phyloP scores from a whole-genome alignment of 176 grass and related monocot genomes.

The Eleusine indica region DNA sequence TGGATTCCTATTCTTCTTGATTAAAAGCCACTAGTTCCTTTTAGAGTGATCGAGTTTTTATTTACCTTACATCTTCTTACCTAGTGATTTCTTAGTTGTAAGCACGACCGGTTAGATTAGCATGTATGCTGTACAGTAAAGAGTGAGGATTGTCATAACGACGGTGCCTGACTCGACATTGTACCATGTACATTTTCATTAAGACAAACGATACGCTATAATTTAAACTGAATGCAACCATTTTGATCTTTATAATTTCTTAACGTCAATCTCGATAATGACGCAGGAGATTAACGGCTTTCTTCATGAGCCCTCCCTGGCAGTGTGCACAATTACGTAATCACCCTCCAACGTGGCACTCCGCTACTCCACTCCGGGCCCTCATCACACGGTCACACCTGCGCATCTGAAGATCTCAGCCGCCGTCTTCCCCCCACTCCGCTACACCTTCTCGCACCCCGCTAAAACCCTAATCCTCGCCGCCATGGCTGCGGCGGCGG shows the following conservation, averaged over 20 bases:
- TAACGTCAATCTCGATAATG: neutral
- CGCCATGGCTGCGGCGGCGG: conserved; percentile 65
- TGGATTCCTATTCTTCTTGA: neutral
- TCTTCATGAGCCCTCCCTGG: neutral
- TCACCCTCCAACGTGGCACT: neutral
- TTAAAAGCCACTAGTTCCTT: too few species aligned
- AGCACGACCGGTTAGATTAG: neutral
- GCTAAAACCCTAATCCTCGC: conserved; percentile 64
- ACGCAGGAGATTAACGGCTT: neutral
- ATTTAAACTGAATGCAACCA: neutral
- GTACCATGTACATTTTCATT: neutral
- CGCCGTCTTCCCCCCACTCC: conserved; percentile 18
- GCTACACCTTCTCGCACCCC: conserved; percentile 4
- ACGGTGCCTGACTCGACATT: neutral
- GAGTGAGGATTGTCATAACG: neutral
- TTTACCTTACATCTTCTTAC: neutral
- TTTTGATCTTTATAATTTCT: neutral
- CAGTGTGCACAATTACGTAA: conserved; percentile 25
- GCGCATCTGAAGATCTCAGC: conserved; percentile 37
- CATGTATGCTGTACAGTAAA: neutral
- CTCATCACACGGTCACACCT: neutral
- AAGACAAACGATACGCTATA: neutral
- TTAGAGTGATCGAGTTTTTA: too few species aligned
- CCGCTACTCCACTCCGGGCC: neutral
- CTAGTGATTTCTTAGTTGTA: neutral